Base-by-base conservation (phyloP, 2,329 filamentous ascomycete genomes). In the Calonectria naviculata region DNA sequence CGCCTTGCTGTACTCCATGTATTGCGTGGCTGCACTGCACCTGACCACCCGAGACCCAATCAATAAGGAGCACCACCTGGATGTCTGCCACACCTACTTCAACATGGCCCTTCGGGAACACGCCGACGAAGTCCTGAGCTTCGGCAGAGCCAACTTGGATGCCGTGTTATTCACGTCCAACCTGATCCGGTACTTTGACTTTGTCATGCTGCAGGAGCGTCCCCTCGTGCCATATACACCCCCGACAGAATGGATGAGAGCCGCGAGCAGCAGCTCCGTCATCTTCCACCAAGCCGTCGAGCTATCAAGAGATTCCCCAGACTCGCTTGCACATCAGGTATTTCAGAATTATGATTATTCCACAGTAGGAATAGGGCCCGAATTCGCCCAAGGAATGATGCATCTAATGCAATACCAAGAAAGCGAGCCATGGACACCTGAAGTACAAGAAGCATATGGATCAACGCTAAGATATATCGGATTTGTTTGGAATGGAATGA, bases 101-200 rank as follows among this genome's bases (percentile, higher is more conserved):
- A 60, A 60, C 24, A 66, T 70, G 68, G 36, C 68, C 2, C 12
- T 70, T 24, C 44, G 68, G 8, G 68, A 70, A 8, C 68, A 70
- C 28, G 46, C 68, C 19, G 61, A 54, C 5, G 68, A 70, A 17
- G 46, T 70, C 1, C 8, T 63, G 13, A 56, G 62, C 4, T 54
- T 70, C 28, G 62, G 38, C 63, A 46, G 31, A 7, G 36, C 46
- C 19, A 66, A 61, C 21, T 10, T 70, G 28, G 68, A 70, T 12
- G 19, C 17, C 15, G 31, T 66, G 0, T 36, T 61, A 7, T 38
- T 70, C 9, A 70, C 68, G 1, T 62, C 68, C 0, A 66, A 38
- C 26, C 26, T 70, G 13, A 47, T 70, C 1, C 63, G 63, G 2
- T 21, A 66, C 17, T 70, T 66, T 34, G 29, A 70, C 38, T 66